phyloP scores from a whole-genome alignment of 2,329 filamentous ascomycete species.

The Talaromyces sp. region DNA sequence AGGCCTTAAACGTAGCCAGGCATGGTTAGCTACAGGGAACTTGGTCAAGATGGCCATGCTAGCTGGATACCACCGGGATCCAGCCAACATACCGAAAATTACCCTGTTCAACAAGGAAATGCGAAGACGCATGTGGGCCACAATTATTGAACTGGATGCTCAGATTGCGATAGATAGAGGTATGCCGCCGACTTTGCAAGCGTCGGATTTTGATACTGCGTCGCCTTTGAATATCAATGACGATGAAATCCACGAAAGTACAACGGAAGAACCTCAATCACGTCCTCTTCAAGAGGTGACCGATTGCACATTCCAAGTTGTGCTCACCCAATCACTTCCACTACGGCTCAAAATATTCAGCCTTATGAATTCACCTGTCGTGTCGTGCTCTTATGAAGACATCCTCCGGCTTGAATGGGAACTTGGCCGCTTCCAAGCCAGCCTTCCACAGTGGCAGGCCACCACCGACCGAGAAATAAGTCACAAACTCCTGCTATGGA shows the following conservation, averaged over 20 bases:
- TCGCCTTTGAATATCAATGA: constrained; percentile 53
- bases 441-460: constrained; percentile 32
- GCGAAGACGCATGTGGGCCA: constrained; percentile 57
- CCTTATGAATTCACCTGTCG: constrained; percentile 37
- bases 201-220: constrained; percentile 48
- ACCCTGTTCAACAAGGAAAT: constrained; percentile 44
- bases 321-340: constrained; percentile 21
- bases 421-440: constrained; percentile 32
- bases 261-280: constrained; percentile 29
- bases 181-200: constrained; percentile 48
- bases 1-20: constrained; percentile 53
- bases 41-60: constrained; percentile 53
- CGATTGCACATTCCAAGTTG: constrained; percentile 33
- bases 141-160: constrained; percentile 56
- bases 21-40: constrained; percentile 49
- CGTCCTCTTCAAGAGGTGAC: constrained; percentile 32
- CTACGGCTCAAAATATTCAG: constrained; percentile 32
- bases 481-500: constrained; percentile 32
- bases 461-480: constrained; percentile 23
- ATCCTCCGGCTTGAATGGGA: constrained; percentile 40
- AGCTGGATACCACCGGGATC: constrained; percentile 51
- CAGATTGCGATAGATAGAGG: constrained; percentile 56
- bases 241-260: constrained; percentile 43
- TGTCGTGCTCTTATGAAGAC: constrained; percentile 40
- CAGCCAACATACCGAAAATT: constrained; percentile 32